Percentiles rank a stretch among this genome's conserved stretches.
Evolutionary conservation across 352 stramenopile species (phyloP).

Genomic region (Phytophthora constricta): DNA sequence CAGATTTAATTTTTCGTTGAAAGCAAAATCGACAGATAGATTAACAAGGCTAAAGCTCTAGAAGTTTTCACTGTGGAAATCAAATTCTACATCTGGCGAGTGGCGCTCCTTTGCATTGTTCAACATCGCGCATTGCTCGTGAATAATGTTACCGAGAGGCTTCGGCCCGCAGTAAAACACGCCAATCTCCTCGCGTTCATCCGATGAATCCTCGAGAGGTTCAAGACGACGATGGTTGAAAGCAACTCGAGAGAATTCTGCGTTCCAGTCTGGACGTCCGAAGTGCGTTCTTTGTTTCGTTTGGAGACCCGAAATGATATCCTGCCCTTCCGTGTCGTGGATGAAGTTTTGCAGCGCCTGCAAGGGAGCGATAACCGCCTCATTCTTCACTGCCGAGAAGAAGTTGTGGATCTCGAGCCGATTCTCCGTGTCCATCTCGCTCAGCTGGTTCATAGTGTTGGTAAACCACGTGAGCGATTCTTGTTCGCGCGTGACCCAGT

Average conservation of each 20-base stretch:
- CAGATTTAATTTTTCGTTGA: no score
- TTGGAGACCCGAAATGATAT: conserved; percentile 75
- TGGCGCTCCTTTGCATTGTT: conserved; percentile 53
- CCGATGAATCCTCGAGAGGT: conserved; percentile 24
- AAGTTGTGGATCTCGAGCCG: conserved; percentile 87
- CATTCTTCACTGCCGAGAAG: conserved; percentile 74
- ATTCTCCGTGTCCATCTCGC: conserved; percentile 72
- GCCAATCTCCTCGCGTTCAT: conserved; percentile 65
- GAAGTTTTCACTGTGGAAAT: conserved; percentile 80
- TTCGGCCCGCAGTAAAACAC: conserved; percentile 85
- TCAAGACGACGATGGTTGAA: conserved; percentile 48
- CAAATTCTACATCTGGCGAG: conserved; percentile 54
- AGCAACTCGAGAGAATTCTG: conserved; percentile 64
- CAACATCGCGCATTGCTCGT: conserved; percentile 63
- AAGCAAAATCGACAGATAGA: no score
- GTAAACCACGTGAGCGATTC: conserved; percentile 80
- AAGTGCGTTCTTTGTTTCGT: conserved; percentile 83
- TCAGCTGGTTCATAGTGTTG: conserved; percentile 85
- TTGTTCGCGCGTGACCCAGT: conserved; percentile 83
- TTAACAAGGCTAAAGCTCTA: no score
- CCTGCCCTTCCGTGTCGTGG: conserved; percentile 62
- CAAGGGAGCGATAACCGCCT: conserved; percentile 62
- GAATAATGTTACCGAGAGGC: conserved; percentile 57
- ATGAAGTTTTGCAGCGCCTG: conserved; percentile 81
- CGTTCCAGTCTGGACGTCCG: conserved; percentile 76